Conservation (phyloP, 2,329 filamentous ascomycete species). For the Colletotrichum chrysophilum region DNA sequence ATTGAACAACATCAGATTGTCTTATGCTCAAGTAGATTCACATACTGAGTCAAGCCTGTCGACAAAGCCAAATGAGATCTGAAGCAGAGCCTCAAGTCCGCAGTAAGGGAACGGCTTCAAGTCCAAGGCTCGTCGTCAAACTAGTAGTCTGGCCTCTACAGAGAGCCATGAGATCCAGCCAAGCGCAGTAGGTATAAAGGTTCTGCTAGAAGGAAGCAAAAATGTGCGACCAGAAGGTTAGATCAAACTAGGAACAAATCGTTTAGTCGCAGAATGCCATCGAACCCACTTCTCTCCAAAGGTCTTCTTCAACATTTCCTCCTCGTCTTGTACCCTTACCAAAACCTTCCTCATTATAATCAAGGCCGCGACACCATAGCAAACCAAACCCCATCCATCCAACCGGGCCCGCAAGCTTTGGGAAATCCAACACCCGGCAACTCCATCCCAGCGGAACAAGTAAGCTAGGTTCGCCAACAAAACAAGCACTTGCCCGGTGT, state of each 20-base stretch:
- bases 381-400: background rate
- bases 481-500: background rate
- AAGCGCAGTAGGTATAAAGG: background rate
- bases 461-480: background rate
- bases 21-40: background rate
- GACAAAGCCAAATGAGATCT: background rate
- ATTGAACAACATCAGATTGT: background rate
- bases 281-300: background rate
- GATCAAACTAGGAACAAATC: background rate
- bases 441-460: background rate
- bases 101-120: background rate
- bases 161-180: background rate
- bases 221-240: background rate
- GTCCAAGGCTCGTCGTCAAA: background rate
- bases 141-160: background rate
- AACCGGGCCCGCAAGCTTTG: background rate
- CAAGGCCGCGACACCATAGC: background rate
- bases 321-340: background rate
- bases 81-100: background rate
- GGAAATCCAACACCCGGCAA: background rate
- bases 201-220: background rate
- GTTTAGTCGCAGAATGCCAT: background rate
- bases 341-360: background rate
- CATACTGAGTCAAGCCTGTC: background rate
- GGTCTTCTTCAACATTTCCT: background rate